Percentiles rank a stretch among this genome's conserved stretches.
Evolutionary conservation across 352 stramenopile species (phyloP).

Genomic region (Phytopythium montanum): DNA sequence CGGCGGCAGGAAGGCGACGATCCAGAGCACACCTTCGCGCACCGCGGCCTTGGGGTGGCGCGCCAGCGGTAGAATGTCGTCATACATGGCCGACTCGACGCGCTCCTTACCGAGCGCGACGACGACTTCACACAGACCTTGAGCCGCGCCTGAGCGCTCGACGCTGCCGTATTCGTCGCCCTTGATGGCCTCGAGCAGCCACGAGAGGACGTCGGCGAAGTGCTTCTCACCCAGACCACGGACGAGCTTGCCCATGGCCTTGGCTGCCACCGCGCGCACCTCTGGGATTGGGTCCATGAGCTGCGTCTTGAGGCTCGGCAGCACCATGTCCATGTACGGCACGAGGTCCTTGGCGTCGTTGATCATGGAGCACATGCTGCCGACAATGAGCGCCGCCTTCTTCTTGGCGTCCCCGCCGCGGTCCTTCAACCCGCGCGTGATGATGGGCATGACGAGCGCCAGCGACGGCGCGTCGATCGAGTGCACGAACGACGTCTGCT

Average conservation of each 20-base stretch:
- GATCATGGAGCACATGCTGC: slow-evolving; percentile 99
- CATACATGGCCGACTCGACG: slow-evolving; percentile 70
- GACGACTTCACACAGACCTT: slow-evolving; percentile 97
- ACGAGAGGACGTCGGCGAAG: slow-evolving; percentile 95
- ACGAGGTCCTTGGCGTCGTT: slow-evolving; percentile 97
- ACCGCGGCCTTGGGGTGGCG: slow-evolving; percentile 94
- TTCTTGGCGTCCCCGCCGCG: slow-evolving; percentile 97
- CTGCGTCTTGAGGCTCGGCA: slow-evolving; percentile 95
- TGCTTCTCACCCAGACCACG: slow-evolving; percentile 95
- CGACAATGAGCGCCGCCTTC: slow-evolving; percentile 98
- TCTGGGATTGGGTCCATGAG: slow-evolving; percentile 94
- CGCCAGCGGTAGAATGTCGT: slow-evolving; percentile 95
- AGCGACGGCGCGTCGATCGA: slow-evolving; percentile 99
- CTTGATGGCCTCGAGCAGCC: slow-evolving; percentile 96
- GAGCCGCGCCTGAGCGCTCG: slow-evolving; percentile 97
- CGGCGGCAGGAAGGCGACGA: slow-evolving; percentile 98
- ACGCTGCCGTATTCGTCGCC: slow-evolving; percentile 91
- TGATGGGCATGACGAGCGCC: slow-evolving; percentile 98
- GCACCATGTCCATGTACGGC: slow-evolving; percentile 97
- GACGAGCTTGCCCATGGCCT: slow-evolving; percentile 94
- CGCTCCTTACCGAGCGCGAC: slow-evolving; percentile 80
- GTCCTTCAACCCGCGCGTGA: slow-evolving; percentile 98
- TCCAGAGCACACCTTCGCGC: slow-evolving; percentile 98
- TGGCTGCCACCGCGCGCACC: slow-evolving; percentile 93
- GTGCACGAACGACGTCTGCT: slow-evolving; percentile 98